A percentile compares a stretch with the other conserved stretches of the same genome.
Conservation (phyloP, 495 filamentous ascomycete genomes). For the Talaromyces trachyspermus region DNA sequence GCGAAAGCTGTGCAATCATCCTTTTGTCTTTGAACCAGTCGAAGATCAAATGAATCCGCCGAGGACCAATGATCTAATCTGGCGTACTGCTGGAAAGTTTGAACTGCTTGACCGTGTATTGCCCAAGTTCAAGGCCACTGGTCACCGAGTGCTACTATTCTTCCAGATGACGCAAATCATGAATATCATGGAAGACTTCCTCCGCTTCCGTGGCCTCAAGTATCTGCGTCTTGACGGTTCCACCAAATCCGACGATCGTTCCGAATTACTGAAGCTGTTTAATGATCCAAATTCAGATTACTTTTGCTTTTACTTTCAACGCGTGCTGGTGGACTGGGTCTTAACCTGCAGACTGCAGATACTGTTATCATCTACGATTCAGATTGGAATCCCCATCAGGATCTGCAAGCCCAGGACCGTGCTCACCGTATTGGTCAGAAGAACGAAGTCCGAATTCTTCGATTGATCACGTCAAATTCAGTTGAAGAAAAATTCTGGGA, state of each 20-base stretch:
- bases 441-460: constrained; percentile 95
- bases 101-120: constrained; percentile 88
- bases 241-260: constrained; percentile 95
- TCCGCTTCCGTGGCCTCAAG: constrained; percentile 69
- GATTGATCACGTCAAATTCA: constrained; percentile 91
- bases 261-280: constrained; percentile 79
- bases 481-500: constrained; percentile 98
- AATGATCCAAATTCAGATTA: constrained; percentile 85
- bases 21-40: constrained; percentile 95
- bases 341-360: constrained; percentile 95
- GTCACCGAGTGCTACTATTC: constrained; percentile 96
- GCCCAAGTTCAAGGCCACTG: constrained; percentile 82
- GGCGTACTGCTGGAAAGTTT: constrained; percentile 96
- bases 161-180: constrained; percentile 99
- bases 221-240: constrained; percentile 93
- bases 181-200: constrained; percentile 99
- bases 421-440: constrained; percentile 99
- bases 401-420: constrained; percentile 98
- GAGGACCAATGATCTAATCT: constrained; percentile 83
- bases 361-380: constrained; percentile 99
- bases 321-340: constrained; percentile 92
- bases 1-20: constrained; percentile 97
- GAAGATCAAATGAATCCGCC: constrained; percentile 97
- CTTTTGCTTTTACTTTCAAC: constrained; percentile 99
- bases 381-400: constrained; percentile 99